Percentiles rank a stretch among this genome's conserved stretches.
phyloP scores from a whole-genome alignment of 2,329 filamentous ascomycete genomes.

The Ustulina deusta region DNA sequence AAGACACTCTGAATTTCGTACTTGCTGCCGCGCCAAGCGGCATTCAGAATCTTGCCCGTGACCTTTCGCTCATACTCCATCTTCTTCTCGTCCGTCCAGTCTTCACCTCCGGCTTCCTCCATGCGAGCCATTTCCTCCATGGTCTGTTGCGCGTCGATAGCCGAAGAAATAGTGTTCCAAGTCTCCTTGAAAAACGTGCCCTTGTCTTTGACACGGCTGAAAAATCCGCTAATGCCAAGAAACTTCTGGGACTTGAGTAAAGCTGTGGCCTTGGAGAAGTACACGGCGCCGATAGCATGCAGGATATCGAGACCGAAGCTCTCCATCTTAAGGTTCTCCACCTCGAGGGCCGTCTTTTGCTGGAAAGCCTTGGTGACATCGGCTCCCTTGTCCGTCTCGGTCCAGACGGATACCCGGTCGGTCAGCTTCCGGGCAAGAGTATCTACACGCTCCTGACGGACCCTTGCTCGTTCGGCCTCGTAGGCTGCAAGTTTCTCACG shows the following conservation, averaged over 20 bases:
- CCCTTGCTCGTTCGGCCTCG: slow-evolving; percentile 83
- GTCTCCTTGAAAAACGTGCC: slow-evolving; percentile 97
- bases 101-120: slow-evolving; percentile 93
- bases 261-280: slow-evolving; percentile 85
- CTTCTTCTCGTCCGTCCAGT: slow-evolving; percentile 98
- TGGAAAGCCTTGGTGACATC: slow-evolving; percentile 92
- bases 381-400: slow-evolving; percentile 89
- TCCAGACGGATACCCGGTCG: slow-evolving; percentile 93
- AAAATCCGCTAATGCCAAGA: slow-evolving; percentile 95
- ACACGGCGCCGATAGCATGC: slow-evolving; percentile 93
- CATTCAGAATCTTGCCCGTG: slow-evolving; percentile 97
- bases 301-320: slow-evolving; percentile 96
- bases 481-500: slow-evolving; percentile 89
- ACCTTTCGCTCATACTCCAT: slow-evolving; percentile 95
- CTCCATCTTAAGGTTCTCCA: slow-evolving; percentile 99
- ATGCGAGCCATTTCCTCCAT: slow-evolving; percentile 99
- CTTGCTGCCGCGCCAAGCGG: slow-evolving; percentile 95
- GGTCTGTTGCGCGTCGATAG: slow-evolving; percentile 96
- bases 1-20: slow-evolving; percentile 98
- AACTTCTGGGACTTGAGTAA: slow-evolving; percentile 97
- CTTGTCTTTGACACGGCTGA: slow-evolving; percentile 94
- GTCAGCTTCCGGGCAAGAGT: slow-evolving; percentile 86
- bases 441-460: slow-evolving; percentile 90
- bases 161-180: slow-evolving; percentile 96
- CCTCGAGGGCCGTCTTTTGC: slow-evolving; percentile 93